Conservation (phyloP, 768 basidiomycete genomes). For the Naematelia aurantialba region DNA sequence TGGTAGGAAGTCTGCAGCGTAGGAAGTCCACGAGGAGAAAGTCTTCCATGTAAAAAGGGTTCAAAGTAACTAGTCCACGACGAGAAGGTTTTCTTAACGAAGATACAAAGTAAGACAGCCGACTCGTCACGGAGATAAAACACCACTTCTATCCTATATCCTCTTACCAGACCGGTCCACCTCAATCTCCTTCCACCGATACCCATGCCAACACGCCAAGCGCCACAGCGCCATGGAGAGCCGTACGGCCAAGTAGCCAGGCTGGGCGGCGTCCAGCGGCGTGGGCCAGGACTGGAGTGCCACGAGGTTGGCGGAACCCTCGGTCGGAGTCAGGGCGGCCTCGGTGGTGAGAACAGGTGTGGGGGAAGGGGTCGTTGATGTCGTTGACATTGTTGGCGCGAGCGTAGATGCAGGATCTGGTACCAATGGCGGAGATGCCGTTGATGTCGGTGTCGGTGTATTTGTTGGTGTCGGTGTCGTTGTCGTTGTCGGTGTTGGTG, state of each 20-base stretch:
- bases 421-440: no score
- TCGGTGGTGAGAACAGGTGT: not conserved
- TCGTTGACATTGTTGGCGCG: not conserved
- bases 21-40: no score
- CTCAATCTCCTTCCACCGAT: constrained; percentile 11
- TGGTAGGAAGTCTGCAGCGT: no score
- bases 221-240: constrained; percentile 15
- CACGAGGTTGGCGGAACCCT: no score
- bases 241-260: constrained; percentile 3
- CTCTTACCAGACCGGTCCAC: not conserved
- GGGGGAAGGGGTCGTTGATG: not conserved
- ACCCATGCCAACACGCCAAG: constrained; percentile 12
- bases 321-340: not conserved
- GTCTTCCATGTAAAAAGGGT: no score
- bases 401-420: not conserved
- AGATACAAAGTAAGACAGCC: no score
- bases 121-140: not conserved
- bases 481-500: no score
- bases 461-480: no score
- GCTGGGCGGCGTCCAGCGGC: not conserved
- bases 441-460: no score
- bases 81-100: no score
- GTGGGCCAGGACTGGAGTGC: not conserved
- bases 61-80: no score
- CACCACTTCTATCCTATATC: not conserved